These are phyloP conservation scores for Aspergillus baeticus DNA, from an alignment of 495 filamentous ascomycete genomes.

Conservation along the genomic window DNA sequence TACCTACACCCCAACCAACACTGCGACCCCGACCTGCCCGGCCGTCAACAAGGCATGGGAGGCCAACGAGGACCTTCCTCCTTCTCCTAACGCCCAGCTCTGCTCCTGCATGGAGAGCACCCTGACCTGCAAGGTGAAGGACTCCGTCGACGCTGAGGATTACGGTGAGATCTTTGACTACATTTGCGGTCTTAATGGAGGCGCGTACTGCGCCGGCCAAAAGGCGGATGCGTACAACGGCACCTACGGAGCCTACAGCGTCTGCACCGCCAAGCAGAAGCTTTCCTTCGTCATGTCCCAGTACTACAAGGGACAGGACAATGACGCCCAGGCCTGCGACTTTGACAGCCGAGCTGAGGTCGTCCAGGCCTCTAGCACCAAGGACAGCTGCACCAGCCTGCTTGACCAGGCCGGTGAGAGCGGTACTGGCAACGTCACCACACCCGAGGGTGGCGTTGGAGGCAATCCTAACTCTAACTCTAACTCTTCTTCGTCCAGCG, in stretches of 20 bases:
- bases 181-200: conserved; percentile 59
- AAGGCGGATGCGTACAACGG: conserved; percentile 64
- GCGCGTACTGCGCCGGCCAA: conserved; percentile 67
- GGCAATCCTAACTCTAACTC: conserved; percentile 49
- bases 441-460: conserved; percentile 40
- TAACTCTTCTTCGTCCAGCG: conserved; percentile 38
- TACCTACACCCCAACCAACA: conserved; percentile 67
- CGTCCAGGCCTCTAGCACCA: conserved; percentile 42
- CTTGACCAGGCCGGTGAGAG: conserved; percentile 58
- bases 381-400: conserved; percentile 52
- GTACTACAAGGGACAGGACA: conserved; percentile 68
- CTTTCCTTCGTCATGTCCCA: conserved; percentile 78
- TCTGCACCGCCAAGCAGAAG: conserved; percentile 77
- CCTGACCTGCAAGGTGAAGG: conserved; percentile 66
- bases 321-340: conserved; percentile 61
- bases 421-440: conserved; percentile 65
- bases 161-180: conserved; percentile 68
- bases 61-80: conserved; percentile 73
- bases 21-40: conserved; percentile 74
- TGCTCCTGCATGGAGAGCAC: conserved; percentile 84
- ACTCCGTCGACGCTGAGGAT: conserved; percentile 49
- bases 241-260: conserved; percentile 83
- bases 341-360: conserved; percentile 67
- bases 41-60: conserved; percentile 62
- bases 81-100: conserved; percentile 71